phyloP scores from a whole-genome alignment of 352 stramenopile species.

The Phytophthora megakarya region DNA sequence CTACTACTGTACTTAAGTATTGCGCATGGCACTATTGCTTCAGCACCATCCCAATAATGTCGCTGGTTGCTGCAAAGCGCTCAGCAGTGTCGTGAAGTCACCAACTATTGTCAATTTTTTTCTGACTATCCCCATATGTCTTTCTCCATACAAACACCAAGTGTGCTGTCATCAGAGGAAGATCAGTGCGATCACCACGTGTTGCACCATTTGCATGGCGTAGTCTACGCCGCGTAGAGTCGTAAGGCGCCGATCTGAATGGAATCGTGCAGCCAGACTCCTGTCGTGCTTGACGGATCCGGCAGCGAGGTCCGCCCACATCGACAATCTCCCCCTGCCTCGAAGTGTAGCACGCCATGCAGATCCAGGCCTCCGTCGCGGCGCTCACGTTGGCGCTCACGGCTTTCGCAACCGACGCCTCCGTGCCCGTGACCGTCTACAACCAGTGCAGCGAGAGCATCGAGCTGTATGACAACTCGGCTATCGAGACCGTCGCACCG shows the following conservation, averaged over 20 bases:
- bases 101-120: background rate
- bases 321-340: slow-evolving; percentile 25
- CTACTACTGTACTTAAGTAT: too few species aligned
- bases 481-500: slow-evolving; percentile 41
- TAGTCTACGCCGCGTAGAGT: too few species aligned
- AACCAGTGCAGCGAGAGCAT: slow-evolving; percentile 60
- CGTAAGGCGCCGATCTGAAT: slow-evolving; percentile 26
- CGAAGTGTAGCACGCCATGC: slow-evolving; percentile 23
- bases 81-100: too few species aligned
- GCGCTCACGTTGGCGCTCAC: slow-evolving; percentile 32
- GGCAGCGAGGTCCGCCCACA: slow-evolving; percentile 24
- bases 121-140: slow-evolving; percentile 16
- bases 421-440: slow-evolving; percentile 49
- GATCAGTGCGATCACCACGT: slow-evolving; percentile 12
- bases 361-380: slow-evolving; percentile 25
- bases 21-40: too few species aligned
- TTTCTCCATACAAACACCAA: background rate
- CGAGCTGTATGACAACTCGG: slow-evolving; percentile 62
- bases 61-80: background rate
- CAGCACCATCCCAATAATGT: background rate
- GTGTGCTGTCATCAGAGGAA: background rate
- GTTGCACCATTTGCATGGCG: slow-evolving; percentile 20
- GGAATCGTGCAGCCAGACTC: slow-evolving; percentile 21
- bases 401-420: slow-evolving; percentile 25
- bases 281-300: slow-evolving; percentile 18